These are phyloP conservation scores for Dipodascopsis uninucleata DNA, from an alignment of 805 yeast species.

Conservation along the genomic window DNA sequence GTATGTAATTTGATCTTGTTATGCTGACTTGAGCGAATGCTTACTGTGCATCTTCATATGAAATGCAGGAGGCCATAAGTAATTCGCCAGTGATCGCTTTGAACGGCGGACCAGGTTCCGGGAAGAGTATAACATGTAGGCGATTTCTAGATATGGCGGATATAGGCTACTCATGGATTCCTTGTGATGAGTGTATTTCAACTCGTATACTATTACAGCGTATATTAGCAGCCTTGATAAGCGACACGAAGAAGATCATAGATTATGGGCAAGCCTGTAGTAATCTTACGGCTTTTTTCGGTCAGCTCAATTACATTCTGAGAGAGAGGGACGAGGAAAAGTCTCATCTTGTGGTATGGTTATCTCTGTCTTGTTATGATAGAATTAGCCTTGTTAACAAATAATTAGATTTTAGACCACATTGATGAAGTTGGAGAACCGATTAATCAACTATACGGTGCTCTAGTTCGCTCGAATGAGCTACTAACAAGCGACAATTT, in stretches of 20 bases:
- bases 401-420: constrained; percentile 16
- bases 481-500: constrained; percentile 1
- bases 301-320: constrained; percentile 9
- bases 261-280: constrained; percentile 5
- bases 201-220: constrained; percentile 15
- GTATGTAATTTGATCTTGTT: constrained; percentile 6
- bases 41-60: neutral
- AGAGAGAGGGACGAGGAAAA: neutral
- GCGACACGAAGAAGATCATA: neutral
- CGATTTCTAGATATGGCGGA: constrained; percentile 7
- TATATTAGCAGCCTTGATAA: constrained; percentile 7
- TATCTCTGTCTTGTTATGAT: neutral
- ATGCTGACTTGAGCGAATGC: neutral
- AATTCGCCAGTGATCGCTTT: constrained; percentile 15
- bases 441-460: neutral
- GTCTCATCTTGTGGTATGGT: constrained; percentile 8
- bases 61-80: constrained; percentile 7
- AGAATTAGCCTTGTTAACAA: neutral
- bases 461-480: neutral
- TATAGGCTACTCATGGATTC: constrained; percentile 15
- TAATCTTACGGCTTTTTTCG: constrained; percentile 9
- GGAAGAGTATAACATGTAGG: constrained; percentile 11
- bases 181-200: constrained; percentile 20
- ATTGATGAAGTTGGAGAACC: constrained; percentile 16
- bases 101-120: constrained; percentile 14